phyloP scores from a whole-genome alignment of 345 rosid genomes.

The Euclidium syriacum region DNA sequence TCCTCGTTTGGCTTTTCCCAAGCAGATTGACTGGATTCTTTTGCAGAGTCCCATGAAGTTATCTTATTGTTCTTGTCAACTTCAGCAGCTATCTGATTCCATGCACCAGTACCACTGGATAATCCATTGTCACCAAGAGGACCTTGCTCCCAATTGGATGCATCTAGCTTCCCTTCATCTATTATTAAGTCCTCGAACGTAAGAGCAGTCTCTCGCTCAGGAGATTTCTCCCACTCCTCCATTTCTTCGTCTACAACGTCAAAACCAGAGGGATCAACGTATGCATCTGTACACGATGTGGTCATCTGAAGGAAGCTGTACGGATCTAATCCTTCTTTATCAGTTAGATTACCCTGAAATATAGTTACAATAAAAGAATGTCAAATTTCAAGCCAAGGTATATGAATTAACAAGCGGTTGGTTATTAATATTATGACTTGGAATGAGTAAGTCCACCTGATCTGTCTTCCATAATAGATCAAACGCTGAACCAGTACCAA shows the following conservation, averaged over 20 bases:
- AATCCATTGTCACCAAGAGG: conserved; percentile 22
- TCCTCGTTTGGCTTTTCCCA: no score
- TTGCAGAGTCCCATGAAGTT: no score
- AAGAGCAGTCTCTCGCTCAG: conserved; percentile 47
- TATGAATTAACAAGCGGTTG: conserved; percentile 6
- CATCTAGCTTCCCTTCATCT: conserved; percentile 32
- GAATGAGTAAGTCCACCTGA: conserved; percentile 34
- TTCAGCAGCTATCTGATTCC: no score
- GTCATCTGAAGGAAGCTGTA: conserved; percentile 74
- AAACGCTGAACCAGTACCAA: conserved; percentile 90
- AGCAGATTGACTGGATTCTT: no score
- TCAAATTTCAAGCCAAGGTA: conserved; percentile 4
- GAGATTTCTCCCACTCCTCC: conserved; percentile 69
- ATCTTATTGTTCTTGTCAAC: no score
- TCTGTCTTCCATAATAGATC: conserved; percentile 67
- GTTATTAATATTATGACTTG: neutral
- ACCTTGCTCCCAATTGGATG: conserved; percentile 41
- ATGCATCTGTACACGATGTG: conserved; percentile 28
- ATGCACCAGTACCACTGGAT: conserved; percentile 11
- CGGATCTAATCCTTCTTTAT: conserved; percentile 44
- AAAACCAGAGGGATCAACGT: conserved; percentile 62
- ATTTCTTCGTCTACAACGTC: conserved; percentile 52
- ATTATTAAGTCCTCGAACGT: conserved; percentile 42
- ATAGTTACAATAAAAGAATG: conserved; percentile 16
- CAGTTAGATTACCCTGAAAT: conserved; percentile 46